phyloP scores from a whole-genome alignment of 192 early-diverging fungal genomes.

The Allomyces arbusculus region DNA sequence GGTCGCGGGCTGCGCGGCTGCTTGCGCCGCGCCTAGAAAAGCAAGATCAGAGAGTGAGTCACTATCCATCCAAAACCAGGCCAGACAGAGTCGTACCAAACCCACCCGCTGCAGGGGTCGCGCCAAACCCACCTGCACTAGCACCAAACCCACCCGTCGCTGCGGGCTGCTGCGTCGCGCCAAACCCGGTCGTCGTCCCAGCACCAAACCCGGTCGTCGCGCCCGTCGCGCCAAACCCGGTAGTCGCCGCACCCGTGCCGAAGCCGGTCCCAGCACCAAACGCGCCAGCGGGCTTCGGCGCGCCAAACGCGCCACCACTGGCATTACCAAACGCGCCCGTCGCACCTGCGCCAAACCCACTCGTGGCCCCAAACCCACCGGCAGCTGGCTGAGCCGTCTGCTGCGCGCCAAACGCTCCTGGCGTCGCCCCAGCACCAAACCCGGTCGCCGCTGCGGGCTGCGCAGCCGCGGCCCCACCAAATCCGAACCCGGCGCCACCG shows the following conservation, averaged over 20 bases:
- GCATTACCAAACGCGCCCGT: slow-evolving; percentile 6
- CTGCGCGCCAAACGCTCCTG: slow-evolving; percentile 11
- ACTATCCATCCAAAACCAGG: too few relatives aligned
- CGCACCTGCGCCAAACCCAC: slow-evolving; percentile 12
- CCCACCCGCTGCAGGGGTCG: slow-evolving; percentile 5
- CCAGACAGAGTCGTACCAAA: slow-evolving; percentile 7
- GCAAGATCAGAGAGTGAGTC: background rate
- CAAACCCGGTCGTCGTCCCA: background rate
- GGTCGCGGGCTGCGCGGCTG: slow-evolving; percentile 6
- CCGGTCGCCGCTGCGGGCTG: slow-evolving; percentile 3
- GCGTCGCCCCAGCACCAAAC: slow-evolving; percentile 10
- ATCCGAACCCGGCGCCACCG: background rate
- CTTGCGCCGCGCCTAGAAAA: slow-evolving; percentile 5
- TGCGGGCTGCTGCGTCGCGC: slow-evolving; percentile 1
- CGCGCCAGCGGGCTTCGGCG: background rate
- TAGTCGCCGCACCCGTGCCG: slow-evolving; percentile 9
- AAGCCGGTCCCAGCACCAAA: slow-evolving; percentile 10
- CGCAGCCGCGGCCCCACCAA: background rate
- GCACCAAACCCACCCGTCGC: slow-evolving; percentile 12
- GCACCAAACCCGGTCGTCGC: slow-evolving; percentile 12
- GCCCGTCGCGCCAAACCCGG: slow-evolving; percentile 14
- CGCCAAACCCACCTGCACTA: slow-evolving; percentile 6
- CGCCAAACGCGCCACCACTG: slow-evolving; percentile 11
- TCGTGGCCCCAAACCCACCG: slow-evolving; percentile 2
- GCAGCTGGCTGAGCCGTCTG: background rate